Conservation (phyloP, 1,284 basidiomycete genomes). For the Cutaneotrichosporon sp. region DNA sequence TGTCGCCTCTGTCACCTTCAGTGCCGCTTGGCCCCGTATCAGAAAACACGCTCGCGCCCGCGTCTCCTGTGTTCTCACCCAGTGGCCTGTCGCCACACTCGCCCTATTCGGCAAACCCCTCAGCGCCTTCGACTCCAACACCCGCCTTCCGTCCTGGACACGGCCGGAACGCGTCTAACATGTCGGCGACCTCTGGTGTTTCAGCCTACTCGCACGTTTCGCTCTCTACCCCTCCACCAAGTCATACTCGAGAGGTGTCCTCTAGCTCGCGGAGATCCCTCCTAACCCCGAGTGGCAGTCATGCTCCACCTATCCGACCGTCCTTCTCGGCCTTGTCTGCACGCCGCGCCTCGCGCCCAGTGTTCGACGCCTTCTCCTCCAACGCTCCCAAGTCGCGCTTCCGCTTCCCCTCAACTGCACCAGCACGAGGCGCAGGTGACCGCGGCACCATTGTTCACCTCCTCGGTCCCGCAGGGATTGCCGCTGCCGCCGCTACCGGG, state of each 20-base stretch:
- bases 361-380: conserved; percentile 24
- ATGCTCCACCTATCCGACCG: conserved; percentile 24
- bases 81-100: too few species aligned
- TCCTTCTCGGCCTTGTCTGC: conserved; percentile 34
- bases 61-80: background rate
- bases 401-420: conserved; percentile 36
- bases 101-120: too few species aligned
- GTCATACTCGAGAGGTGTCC: too few species aligned
- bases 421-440: conserved; percentile 18
- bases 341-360: conserved; percentile 29
- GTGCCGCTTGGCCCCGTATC: too few species aligned
- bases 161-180: too few species aligned
- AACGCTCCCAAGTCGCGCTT: background rate
- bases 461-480: conserved; percentile 28
- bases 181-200: background rate
- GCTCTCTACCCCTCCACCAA: background rate
- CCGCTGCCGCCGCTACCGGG: conserved; percentile 11
- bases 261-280: too few species aligned
- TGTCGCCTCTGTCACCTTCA: background rate
- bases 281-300: too few species aligned
- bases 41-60: background rate
- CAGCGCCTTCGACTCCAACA: too few species aligned
- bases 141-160: too few species aligned
- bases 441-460: conserved; percentile 35
- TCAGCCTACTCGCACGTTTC: background rate